Base-by-base conservation (phyloP, 1,284 basidiomycete genomes). In the Cutaneotrichosporon sp. region DNA sequence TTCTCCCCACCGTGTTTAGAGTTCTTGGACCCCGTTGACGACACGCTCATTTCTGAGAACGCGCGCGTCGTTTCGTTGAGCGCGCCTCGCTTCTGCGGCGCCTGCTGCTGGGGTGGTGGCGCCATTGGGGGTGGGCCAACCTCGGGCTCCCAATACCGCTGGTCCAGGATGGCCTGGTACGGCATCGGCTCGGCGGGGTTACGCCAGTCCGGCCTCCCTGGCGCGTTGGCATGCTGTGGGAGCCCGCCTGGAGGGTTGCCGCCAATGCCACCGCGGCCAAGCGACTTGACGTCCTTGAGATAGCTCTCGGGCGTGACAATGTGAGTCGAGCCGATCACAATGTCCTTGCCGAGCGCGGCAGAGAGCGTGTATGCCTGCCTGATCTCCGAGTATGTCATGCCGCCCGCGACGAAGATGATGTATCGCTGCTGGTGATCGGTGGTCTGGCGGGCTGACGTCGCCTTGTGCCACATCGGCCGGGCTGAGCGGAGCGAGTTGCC, bases 321-420 rank as follows among this genome's bases (percentile, higher is more conserved):
- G 77, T 98, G 92, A 9, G 94, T 95, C 13, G 95, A 96, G 34
- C 96, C 94, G 69, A 99, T 91, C 80, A 89, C 90, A 63, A 98
- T 86, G 72, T 99, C 96, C 79, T 90, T 93, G 73, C 89, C 89
- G 58, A 92, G 79, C 8, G 86, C 76, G 58, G 84, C 84, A 5
- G 91, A 90, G 9, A 96, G 82, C 59, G 89, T 84, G 76, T 98
- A 99, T 38, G 87, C 89, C 75, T 92, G 88, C 63, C 96, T 84
- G 79, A 97, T 89, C 81, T 99, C 97, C 0, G 92, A 93, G 78
- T 95, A 97, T 2, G 96, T 97, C 86, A 97, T 90, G 1, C 97
- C 97, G 36, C 97, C 97, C 13, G 92, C 92, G 14, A 98, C 84
- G 78, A 98, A 99, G 49, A 98, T 85, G 58, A 99, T 83, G 26